Evolutionary conservation across 352 stramenopile species (phyloP).

Genomic region (Phytophthora pluvialis): DNA sequence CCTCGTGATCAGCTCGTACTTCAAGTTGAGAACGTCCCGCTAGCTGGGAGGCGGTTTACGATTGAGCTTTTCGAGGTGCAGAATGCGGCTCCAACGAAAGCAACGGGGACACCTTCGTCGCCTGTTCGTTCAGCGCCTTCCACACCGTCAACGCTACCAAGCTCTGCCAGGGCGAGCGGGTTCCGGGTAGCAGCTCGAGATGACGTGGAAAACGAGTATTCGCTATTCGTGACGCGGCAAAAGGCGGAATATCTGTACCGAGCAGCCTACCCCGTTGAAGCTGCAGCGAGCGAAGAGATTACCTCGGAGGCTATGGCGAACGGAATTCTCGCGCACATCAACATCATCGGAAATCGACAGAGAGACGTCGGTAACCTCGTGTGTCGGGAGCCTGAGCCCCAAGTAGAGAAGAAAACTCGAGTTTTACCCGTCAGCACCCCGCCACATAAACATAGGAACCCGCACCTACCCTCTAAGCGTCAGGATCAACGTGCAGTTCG

Average conservation of each 20-base stretch:
- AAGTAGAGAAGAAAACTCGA: constrained; percentile 51
- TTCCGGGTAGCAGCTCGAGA: constrained; percentile 67
- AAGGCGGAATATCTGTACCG: constrained; percentile 57
- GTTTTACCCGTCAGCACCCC: constrained; percentile 30
- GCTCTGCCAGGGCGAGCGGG: constrained; percentile 22
- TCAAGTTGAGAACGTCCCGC: constrained; percentile 38
- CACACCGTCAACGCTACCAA: constrained; percentile 1
- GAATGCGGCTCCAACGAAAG: constrained; percentile 7
- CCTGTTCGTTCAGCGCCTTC: constrained; percentile 16
- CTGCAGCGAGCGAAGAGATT: background rate
- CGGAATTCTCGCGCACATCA: constrained; percentile 58
- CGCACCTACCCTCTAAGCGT: constrained; percentile 44
- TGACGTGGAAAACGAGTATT: constrained; percentile 73
- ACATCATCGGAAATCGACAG: constrained; percentile 74
- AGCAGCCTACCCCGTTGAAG: constrained; percentile 25
- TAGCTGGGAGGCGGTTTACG: constrained; percentile 43
- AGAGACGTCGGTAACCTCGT: constrained; percentile 65
- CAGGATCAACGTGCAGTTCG: constrained; percentile 65
- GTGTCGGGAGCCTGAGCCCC: constrained; percentile 53
- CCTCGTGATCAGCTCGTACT: constrained; percentile 41
- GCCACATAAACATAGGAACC: constrained; percentile 46
- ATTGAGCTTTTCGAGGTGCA: constrained; percentile 49
- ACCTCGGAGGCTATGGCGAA: constrained; percentile 47
- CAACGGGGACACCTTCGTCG: constrained; percentile 11
- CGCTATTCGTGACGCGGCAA: constrained; percentile 52